These are phyloP conservation scores for Tripidium arundinaceum DNA, from an alignment of 202 grass and related monocot species.

Conservation along the genomic window DNA sequence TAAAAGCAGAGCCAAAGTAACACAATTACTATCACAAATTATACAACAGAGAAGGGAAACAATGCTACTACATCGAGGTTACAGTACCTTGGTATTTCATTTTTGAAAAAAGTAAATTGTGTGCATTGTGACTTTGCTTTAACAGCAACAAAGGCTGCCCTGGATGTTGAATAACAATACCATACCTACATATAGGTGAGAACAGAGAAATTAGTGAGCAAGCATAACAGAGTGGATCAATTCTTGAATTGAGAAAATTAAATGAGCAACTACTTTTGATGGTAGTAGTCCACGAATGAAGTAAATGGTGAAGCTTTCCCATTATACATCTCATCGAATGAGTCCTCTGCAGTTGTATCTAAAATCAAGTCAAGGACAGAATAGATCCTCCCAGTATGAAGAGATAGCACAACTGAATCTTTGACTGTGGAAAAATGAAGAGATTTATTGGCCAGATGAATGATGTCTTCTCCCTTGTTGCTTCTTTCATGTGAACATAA, in stretches of 20 bases:
- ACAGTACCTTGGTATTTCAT: constrained; percentile 50
- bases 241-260: constrained; percentile 8
- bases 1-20: constrained; percentile 23
- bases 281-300: constrained; percentile 64
- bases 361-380: constrained; percentile 63
- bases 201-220: constrained; percentile 20
- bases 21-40: constrained; percentile 5
- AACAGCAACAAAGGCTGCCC: constrained; percentile 78
- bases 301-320: constrained; percentile 49
- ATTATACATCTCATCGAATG: constrained; percentile 69
- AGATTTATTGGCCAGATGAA: constrained; percentile 79
- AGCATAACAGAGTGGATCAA: constrained; percentile 8
- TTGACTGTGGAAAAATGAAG: constrained; percentile 45
- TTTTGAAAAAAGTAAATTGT: constrained; percentile 91
- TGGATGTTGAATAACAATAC: constrained; percentile 73
- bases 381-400: constrained; percentile 91
- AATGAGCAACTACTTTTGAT: constrained; percentile 46
- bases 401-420: constrained; percentile 74
- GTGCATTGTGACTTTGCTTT: constrained; percentile 89
- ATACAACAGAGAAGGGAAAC: not conserved
- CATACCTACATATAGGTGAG: constrained; percentile 52
- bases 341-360: constrained; percentile 54
- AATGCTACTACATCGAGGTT: not conserved
- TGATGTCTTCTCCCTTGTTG: constrained; percentile 37
- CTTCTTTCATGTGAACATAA: constrained; percentile 13